Evolutionary conservation across 495 filamentous ascomycete genomes (phyloP), one percentile per base, ranked within the genome.

Genomic region (Aspergillus hancockii): DNA sequence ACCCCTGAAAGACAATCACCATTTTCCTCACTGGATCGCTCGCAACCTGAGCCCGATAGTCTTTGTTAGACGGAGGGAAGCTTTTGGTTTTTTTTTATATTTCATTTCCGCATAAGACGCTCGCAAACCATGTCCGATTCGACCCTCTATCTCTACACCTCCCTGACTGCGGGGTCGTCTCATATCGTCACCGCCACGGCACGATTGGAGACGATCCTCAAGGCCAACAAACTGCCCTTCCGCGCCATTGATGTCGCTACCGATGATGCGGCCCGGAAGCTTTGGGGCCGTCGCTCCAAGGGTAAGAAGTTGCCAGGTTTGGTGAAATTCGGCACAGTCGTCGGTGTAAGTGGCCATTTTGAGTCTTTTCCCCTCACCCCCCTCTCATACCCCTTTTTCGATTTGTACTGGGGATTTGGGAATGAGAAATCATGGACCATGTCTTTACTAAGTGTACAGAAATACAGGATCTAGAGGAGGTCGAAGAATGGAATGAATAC

Each of bases 401-500:
- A 16, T 22, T 21, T 16, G n/a, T 18, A 10, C 7, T 52, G 14
- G 30, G 3, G 2, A 4, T 18, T 21, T 10, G n/a, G 1, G 49
- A 16, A 19, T 34, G 22, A 38, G 13, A 18, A 7, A 52, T 41
- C 21, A 23, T 19, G 43, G 47, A n/a, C n/a, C 6, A 49, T 47
- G 18, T n/a, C 49, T 28, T 45, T n/a, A 32, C 55, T 62, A 49
- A 62, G 28, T 6, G 23, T 14, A 21, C 23, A 31, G n/a, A 8
- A 23, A 23, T 34, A 49, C 61, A 97, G 92, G 94, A 98, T 69
- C 79, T 97, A 23, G 91, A 96, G 57, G 84, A 97, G 68, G 83
- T 97, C 56, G 94, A 98, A 77, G 94, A 98, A 69, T 98, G 95
- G 95, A 98, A 98, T 75, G 94, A 98, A 66, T 96, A 93, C 68